Percentiles rank a stretch among this genome's conserved stretches.
phyloP scores from a whole-genome alignment of 306 rosid genomes.

The Prinsepia uniflora region DNA sequence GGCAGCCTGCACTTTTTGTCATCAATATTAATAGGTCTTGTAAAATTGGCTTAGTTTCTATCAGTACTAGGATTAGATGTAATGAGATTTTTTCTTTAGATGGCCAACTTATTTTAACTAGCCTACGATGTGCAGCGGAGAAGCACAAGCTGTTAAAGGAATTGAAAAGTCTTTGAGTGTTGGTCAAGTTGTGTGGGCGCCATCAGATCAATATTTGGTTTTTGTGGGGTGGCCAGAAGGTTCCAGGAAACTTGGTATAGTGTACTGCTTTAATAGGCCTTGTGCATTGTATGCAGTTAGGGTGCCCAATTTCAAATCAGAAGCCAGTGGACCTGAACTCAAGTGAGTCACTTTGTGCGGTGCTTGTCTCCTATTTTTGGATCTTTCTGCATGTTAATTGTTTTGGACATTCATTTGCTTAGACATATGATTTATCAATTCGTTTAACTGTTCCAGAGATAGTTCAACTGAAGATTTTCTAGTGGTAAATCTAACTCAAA shows the following conservation, averaged over 20 bases:
- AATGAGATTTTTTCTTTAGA: slow-evolving; percentile 14
- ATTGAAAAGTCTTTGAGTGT: slow-evolving; percentile 61
- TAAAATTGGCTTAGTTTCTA: slow-evolving; percentile 5
- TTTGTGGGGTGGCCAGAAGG: slow-evolving; percentile 78
- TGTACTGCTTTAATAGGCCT: slow-evolving; percentile 77
- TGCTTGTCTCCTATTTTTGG: slow-evolving; percentile 8
- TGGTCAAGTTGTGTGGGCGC: slow-evolving; percentile 94
- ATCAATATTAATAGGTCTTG: slow-evolving; percentile 53
- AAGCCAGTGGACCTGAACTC: slow-evolving; percentile 36
- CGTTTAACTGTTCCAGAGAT: slow-evolving; percentile 37
- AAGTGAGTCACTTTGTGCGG: slow-evolving; percentile 45
- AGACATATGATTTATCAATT: not conserved
- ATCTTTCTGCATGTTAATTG: slow-evolving; percentile 10
- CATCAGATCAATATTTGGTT: slow-evolving; percentile 56
- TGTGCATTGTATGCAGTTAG: slow-evolving; percentile 64
- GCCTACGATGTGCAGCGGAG: slow-evolving; percentile 53
- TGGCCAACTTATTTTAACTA: slow-evolving; percentile 8
- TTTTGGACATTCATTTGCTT: not conserved
- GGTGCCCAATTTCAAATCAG: slow-evolving; percentile 39
- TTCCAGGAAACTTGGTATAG: slow-evolving; percentile 79
- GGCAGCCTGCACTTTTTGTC: slow-evolving; percentile 71
- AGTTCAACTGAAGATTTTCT: slow-evolving; percentile 37
- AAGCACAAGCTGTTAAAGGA: slow-evolving; percentile 59
- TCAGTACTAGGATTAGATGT: slow-evolving; percentile 11
- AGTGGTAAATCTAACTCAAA: slow-evolving; percentile 52